A percentile compares a stretch with the other conserved stretches of the same genome.
phyloP scores from a whole-genome alignment of 2,329 filamentous ascomycete genomes.

The Tolypocladium inflatum region DNA sequence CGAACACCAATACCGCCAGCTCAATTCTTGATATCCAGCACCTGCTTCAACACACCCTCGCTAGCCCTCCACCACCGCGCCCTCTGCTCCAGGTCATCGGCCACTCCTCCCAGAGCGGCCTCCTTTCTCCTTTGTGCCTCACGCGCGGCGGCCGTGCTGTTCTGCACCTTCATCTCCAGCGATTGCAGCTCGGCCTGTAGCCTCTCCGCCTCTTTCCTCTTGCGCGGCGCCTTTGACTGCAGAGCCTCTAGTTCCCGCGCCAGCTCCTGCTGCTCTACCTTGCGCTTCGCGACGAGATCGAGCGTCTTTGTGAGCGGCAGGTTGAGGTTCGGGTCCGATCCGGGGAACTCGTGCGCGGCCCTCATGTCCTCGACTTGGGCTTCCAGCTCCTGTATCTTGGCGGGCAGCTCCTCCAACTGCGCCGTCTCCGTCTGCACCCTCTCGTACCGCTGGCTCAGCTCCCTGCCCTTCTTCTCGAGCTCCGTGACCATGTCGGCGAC shows the following conservation, averaged over 20 bases:
- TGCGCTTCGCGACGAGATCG: slow-evolving; percentile 39
- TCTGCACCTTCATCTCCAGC: slow-evolving; percentile 57
- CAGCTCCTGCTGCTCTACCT: slow-evolving; percentile 43
- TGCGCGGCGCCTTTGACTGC: slow-evolving; percentile 52
- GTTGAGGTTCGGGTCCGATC: slow-evolving; percentile 34
- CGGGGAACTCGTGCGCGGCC: slow-evolving; percentile 23
- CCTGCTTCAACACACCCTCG: slow-evolving; percentile 52
- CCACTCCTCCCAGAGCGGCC: slow-evolving; percentile 52
- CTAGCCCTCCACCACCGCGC: slow-evolving; percentile 66
- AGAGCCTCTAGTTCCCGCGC: slow-evolving; percentile 56
- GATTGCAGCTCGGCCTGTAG: slow-evolving; percentile 59
- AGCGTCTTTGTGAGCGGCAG: slow-evolving; percentile 49
- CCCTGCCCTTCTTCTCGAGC: slow-evolving; percentile 55
- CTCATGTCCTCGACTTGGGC: slow-evolving; percentile 35
- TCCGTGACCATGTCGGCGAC: slow-evolving; percentile 64
- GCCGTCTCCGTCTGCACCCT: slow-evolving; percentile 37
- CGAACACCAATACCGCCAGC: neutral
- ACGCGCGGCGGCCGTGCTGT: slow-evolving; percentile 55
- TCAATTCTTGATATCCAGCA: slow-evolving; percentile 46
- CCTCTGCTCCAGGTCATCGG: slow-evolving; percentile 66
- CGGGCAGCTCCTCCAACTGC: slow-evolving; percentile 41
- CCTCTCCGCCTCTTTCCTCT: slow-evolving; percentile 57
- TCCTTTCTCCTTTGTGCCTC: slow-evolving; percentile 64
- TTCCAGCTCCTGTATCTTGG: slow-evolving; percentile 38
- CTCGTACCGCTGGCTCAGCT: slow-evolving; percentile 47